phyloP scores from a whole-genome alignment of 768 basidiomycete genomes.

The Candolleomyces eurysporus region DNA sequence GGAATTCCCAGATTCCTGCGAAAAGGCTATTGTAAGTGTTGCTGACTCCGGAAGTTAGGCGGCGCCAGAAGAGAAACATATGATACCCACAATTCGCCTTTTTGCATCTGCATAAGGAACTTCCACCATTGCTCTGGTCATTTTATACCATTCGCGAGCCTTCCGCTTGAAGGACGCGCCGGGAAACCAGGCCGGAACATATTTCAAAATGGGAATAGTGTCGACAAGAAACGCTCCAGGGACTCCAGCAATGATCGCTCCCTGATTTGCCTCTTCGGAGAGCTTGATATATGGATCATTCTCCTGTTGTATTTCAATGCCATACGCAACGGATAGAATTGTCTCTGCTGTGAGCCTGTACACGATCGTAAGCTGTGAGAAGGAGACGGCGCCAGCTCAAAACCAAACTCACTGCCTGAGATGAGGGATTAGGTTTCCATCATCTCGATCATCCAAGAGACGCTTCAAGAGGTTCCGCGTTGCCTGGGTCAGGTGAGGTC shows the following conservation, averaged over 20 bases:
- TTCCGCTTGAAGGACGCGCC: constrained; percentile 34
- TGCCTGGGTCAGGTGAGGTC: no score
- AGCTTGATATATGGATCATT: constrained; percentile 30
- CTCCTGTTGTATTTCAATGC: constrained; percentile 26
- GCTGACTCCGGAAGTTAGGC: neutral
- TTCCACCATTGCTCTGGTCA: constrained; percentile 30
- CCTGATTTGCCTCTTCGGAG: constrained; percentile 20
- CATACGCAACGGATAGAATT: constrained; percentile 34
- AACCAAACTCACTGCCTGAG: neutral
- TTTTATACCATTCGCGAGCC: constrained; percentile 37
- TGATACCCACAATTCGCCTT: constrained; percentile 25
- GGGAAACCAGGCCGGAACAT: constrained; percentile 31
- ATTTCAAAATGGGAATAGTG: constrained; percentile 23
- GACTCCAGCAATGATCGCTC: constrained; percentile 20
- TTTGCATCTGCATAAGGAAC: constrained; percentile 33
- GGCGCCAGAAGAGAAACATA: no score
- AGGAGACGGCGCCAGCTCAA: no score
- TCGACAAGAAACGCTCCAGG: constrained; percentile 32
- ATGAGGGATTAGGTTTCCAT: no score
- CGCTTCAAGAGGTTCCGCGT: no score
- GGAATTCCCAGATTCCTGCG: constrained; percentile 14
- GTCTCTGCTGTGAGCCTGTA: constrained; percentile 24
- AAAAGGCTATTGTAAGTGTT: neutral
- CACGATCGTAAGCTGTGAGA: no score
- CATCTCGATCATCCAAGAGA: no score